Base-by-base conservation (phyloP, 768 basidiomycete species). In the Omphalotus guepiniiformis region DNA sequence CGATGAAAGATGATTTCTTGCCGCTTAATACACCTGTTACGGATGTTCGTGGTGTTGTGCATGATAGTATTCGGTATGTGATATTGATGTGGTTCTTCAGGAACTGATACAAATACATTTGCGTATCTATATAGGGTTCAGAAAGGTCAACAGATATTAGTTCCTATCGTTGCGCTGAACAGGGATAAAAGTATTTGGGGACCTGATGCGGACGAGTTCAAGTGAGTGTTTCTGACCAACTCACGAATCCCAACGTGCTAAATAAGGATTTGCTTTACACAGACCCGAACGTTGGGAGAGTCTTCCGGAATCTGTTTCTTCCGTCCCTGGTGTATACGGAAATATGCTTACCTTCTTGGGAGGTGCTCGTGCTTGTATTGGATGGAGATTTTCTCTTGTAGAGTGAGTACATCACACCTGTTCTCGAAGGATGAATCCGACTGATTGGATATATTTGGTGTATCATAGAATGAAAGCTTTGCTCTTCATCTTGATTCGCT, bases 301-400 rank as follows among this genome's bases (percentile, higher is more conserved):
- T 2, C 27, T 68, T 8, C 80, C 82, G 0, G 71, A 74, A n/a
- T 65, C 63, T 1, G 72, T 66, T 1, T 55, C 56, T 2, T 47
- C 57, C 0, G 63, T 85, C 16, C 85, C 85, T 3, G 79, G 82
- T 3, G 69, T 85, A 1, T 83, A 76, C 74, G 70, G 75, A 5
- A 74, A 82, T 54, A 55, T 79, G 51, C 57, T 85, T 27, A 73
- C 78, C 0, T 88, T 88, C 69, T 54, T 82, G 2, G 80, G 79
- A 26, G 85, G 85, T 4, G 78, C 81, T 9, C 72, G 74, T n/a
- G 73, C 79, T 0, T 88, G 84, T 51, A 84, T 85, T 32, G 82
- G 83, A 0, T 85, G 76, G 58, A 73, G 79, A 2, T 85, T 85
- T 58, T 69, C 84, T 11, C 60, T 85, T n/a, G 64, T 76, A 8